These are phyloP conservation scores for Kwoniella dejecticola DNA, from an alignment of 768 basidiomycete genomes.

Conservation along the genomic window DNA sequence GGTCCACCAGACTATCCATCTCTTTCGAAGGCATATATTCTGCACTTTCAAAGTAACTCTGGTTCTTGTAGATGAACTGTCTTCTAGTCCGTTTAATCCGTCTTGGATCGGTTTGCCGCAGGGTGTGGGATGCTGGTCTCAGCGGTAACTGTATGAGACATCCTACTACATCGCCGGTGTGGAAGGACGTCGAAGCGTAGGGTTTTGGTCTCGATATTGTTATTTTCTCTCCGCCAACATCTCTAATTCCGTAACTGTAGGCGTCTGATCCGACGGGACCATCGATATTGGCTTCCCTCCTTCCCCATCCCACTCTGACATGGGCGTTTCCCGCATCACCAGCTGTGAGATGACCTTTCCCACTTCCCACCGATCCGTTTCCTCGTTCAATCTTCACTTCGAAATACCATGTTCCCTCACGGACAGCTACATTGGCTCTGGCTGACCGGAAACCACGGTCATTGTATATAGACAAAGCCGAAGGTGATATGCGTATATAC, in stretches of 20 bases:
- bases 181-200: conserved; percentile 65
- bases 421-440: conserved; percentile 82
- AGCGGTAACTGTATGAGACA: conserved; percentile 86
- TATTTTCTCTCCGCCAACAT: conserved; percentile 89
- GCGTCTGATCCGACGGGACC: conserved; percentile 91
- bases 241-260: conserved; percentile 87
- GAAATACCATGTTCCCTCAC: conserved; percentile 91
- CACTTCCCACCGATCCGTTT: conserved; percentile 59
- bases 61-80: conserved; percentile 92
- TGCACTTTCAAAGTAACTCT: conserved; percentile 90
- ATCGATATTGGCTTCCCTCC: conserved; percentile 90
- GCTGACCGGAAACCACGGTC: conserved; percentile 89
- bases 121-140: conserved; percentile 10
- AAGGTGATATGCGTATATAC: conserved; percentile 46
- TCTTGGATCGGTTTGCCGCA: conserved; percentile 72
- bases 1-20: conserved; percentile 86
- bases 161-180: conserved; percentile 84
- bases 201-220: conserved; percentile 76
- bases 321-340: conserved; percentile 61
- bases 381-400: conserved; percentile 74
- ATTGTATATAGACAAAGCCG: conserved; percentile 59
- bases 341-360: conserved; percentile 56
- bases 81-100: conserved; percentile 79
- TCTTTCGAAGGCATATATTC: conserved; percentile 89
- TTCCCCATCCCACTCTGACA: conserved; percentile 86